These are phyloP conservation scores for Prunus dulcis DNA, from an alignment of 306 rosid genomes.

Conservation along the genomic window DNA sequence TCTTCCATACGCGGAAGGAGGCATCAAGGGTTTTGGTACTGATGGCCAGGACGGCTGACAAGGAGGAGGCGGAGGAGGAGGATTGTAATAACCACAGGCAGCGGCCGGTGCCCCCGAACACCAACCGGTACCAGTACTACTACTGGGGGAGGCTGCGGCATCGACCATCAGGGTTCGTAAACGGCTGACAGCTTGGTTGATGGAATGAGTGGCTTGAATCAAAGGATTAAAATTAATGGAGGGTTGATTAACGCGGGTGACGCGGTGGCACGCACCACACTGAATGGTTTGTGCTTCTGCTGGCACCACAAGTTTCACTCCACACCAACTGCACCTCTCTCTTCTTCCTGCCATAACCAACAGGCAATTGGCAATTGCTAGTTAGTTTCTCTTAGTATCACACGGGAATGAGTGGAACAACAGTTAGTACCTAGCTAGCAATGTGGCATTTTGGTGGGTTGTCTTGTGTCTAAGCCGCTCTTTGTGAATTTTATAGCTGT, in stretches of 20 bases:
- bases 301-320: conserved; percentile 33
- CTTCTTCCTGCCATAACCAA: conserved; percentile 16
- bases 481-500: not conserved
- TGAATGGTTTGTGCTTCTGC: conserved; percentile 16
- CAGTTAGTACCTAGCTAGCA: not conserved
- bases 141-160: too few relatives aligned
- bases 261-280: conserved; percentile 43
- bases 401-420: not conserved
- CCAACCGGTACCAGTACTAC: too few relatives aligned
- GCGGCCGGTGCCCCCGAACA: too few relatives aligned
- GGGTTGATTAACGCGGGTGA: conserved; percentile 19
- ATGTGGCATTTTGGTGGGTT: not conserved
- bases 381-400: not conserved
- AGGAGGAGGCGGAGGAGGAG: too few relatives aligned
- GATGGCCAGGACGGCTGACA: conserved; percentile 15
- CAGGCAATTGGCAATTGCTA: not conserved
- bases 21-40: not conserved
- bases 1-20: conserved; percentile 28
- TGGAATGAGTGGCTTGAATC: conserved; percentile 8
- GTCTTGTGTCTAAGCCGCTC: not conserved
- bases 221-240: not conserved
- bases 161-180: too few relatives aligned
- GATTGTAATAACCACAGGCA: too few relatives aligned
- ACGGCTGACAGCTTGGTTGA: not conserved
- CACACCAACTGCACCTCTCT: conserved; percentile 39